Base-by-base conservation (phyloP, 192 early-diverging fungal species). In the Entomortierella chlamydospora region DNA sequence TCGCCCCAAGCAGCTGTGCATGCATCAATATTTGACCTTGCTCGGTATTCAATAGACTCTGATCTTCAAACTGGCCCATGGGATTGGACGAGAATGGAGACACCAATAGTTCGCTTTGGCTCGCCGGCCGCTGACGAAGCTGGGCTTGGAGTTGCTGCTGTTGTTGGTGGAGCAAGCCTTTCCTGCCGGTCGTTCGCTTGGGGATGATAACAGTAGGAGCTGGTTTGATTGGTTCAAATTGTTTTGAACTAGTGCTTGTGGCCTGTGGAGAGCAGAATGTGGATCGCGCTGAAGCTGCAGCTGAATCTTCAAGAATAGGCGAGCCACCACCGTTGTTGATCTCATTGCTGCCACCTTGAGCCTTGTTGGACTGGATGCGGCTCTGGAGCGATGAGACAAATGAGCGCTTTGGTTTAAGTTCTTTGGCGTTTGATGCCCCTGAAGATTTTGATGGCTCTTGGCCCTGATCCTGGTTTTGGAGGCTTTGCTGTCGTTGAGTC, bases 341-440 rank as follows among this genome's bases (percentile, higher is more conserved):
- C 25, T 22, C 28, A 5, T 23, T 49, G 4, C 17, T 53, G 29
- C 29, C 26, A 39, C 33, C 39, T 10, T n/a, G 41, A 11, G 53
- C 7, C 20, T 65, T 78, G 47, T 23, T 78, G 12, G 47, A 33
- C 31, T 56, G 68, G 5, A 26, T 60, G 9, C 63, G 57, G 43
- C 57, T 66, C 23, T 79, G 62, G 23, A 78, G 22, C 1, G 76
- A 79, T 39, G 60, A 70, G 9, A 70, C 62, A 17, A 79, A 51
- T 22, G 68, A 66, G 9, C 49, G 53, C 28, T 30, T 64, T 1
- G 62, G 22, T 42, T 66, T 79, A 12, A 20, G 34, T 26, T 69
- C 67, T 26, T 70, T 79, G n/a, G 45, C 15, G 23, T 50, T 43
- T 25, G 12, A 30, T 15, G 55, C 37, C 17, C 25, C 30, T 2